A percentile compares a stretch with the other conserved stretches of the same genome.
Conservation (phyloP, 1,284 basidiomycete species). For the Schizopora paradoxa region DNA sequence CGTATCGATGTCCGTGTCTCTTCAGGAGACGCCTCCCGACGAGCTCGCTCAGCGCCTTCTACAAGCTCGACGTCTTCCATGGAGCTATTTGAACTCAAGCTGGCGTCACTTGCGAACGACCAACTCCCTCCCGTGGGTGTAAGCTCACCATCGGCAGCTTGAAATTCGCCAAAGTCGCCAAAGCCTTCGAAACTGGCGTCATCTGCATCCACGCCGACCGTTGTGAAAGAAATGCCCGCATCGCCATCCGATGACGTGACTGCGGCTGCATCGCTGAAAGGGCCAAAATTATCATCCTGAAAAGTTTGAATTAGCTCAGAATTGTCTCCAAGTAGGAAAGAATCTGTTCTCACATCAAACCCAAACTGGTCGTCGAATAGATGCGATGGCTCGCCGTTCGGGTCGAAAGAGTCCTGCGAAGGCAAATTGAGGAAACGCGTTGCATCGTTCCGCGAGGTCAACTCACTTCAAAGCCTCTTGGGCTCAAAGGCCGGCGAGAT, state of each 20-base stretch:
- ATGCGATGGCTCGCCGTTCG: constrained; percentile 30
- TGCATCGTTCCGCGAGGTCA: constrained; percentile 6
- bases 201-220: constrained; percentile 44
- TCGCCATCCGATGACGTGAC: constrained; percentile 38
- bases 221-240: constrained; percentile 43
- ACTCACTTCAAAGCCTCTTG: constrained; percentile 55
- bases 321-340: constrained; percentile 42
- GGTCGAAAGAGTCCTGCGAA: constrained; percentile 51
- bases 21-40: no score
- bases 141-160: constrained; percentile 51
- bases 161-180: constrained; percentile 78
- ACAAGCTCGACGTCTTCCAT: no score
- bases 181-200: constrained; percentile 62
- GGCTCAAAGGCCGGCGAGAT: constrained; percentile 44
- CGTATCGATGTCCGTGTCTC: no score
- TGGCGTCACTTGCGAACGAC: constrained; percentile 50
- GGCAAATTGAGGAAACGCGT: constrained; percentile 1
- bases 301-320: constrained; percentile 11
- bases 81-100: constrained; percentile 33
- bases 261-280: constrained; percentile 62
- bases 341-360: constrained; percentile 26
- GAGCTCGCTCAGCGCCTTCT: no score
- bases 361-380: constrained; percentile 50
- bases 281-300: constrained; percentile 62
- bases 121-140: constrained; percentile 65